Base-by-base conservation (phyloP, 148 eudicot genomes). In the Camellia lanceoleosa region DNA sequence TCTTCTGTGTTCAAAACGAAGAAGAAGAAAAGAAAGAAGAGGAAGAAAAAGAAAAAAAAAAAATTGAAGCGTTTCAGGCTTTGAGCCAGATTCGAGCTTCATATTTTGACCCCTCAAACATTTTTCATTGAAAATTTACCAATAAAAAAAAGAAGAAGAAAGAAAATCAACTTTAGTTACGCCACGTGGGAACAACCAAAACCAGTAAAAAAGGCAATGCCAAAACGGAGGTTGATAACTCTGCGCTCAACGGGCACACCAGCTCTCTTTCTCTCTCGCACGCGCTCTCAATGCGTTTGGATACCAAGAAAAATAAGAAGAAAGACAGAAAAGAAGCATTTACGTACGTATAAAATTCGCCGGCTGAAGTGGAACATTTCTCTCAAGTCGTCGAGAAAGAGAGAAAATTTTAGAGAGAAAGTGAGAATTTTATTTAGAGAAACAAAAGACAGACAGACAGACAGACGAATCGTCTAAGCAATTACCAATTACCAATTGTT, bases 391-490 rank as follows among this genome's bases (percentile, higher is more conserved):
- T 61, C 64, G 56, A 71, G 74, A 46, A 10, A 49, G 12, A 69
- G 73, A 69, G 46, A 47, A 14, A 58, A 49, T 49, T 47, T 49
- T 49, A 49, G 52, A 49, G 52, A 49, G 52, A 49, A 0, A 49
- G 52, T 4, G 52, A 49, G 52, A 49, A 49, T 2, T 49, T 51
- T 51, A 5, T 55, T 8, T 5, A 71, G 52, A 67, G 71, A 68
- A 16, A 42, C 3, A 9, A 38, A 38, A 38, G 3, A 41, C 4
- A 7, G 12, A 44, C 59, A 55, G 12, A 46, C 13, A 71, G 11
- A 71, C 58, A 71, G 58, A 49, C 38, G 74, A n/a, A 71, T 71
- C 74, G 58, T 49, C 64, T n/a, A 71, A 8, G 58, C 52, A 47
- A 55, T 55, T 55, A 55, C 52, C 52, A 5, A 49, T 49, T 49